phyloP scores from a whole-genome alignment of 192 early-diverging fungal genomes.

The Coemansia sp. region DNA sequence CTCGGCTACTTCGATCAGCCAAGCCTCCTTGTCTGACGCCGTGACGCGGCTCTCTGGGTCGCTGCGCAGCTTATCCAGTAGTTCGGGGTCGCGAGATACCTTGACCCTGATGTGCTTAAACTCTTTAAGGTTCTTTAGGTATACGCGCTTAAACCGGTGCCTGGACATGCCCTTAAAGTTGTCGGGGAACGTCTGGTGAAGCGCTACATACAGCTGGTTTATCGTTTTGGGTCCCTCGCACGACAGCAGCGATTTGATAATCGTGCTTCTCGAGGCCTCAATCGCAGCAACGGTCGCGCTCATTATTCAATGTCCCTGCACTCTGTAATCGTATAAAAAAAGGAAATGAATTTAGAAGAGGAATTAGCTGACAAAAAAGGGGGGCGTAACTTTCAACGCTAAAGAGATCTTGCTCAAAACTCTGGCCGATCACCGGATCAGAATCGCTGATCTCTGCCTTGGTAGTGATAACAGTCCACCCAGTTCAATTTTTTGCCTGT shows the following conservation, averaged over 20 bases:
- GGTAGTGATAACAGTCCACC: not conserved
- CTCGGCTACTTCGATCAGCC: slow-evolving; percentile 17
- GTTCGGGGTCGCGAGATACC: slow-evolving; percentile 15
- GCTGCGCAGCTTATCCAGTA: slow-evolving; percentile 15
- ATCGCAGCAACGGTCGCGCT: not conserved
- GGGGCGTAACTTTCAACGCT: not conserved
- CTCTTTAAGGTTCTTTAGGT: slow-evolving; percentile 37
- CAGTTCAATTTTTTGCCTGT: not conserved
- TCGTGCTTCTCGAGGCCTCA: slow-evolving; percentile 31
- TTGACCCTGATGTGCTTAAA: slow-evolving; percentile 32
- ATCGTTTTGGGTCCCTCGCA: slow-evolving; percentile 40
- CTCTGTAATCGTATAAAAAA: not conserved
- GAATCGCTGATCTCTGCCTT: not conserved
- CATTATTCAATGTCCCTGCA: not conserved
- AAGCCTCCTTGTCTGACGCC: slow-evolving; percentile 13
- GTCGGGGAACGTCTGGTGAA: slow-evolving; percentile 16
- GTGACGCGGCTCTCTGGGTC: slow-evolving; percentile 26
- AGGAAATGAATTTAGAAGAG: not conserved
- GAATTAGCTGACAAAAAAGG: not conserved
- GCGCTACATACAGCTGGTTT: slow-evolving; percentile 25
- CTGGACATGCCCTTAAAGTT: slow-evolving; percentile 29
- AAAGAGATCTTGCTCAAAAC: not conserved
- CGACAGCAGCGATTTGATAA: slow-evolving; percentile 37
- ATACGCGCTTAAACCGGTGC: slow-evolving; percentile 35
- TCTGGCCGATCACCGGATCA: not conserved